Base-by-base conservation (phyloP, 495 filamentous ascomycete genomes). In the Aspergillus indologenus region DNA sequence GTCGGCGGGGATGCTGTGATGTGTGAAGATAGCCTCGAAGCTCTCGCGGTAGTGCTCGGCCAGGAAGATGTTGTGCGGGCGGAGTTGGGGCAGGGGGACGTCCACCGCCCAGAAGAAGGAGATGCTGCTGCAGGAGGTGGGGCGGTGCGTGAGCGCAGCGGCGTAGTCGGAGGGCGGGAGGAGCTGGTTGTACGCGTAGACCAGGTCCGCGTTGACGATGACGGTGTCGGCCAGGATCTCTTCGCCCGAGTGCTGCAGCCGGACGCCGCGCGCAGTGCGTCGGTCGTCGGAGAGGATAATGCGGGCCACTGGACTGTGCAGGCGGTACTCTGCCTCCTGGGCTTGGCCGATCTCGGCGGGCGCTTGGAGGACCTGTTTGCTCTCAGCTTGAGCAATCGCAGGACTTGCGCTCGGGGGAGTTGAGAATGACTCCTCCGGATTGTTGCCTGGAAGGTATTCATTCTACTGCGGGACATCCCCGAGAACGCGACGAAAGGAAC, bases 51-150 rank as follows among this genome's bases (percentile, higher is more conserved):
- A 90, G n/a, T 58, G 84, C 75, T 55, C 87, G 81, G 86, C 85
- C 18, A 90, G 78, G 73, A 90, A 90, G 64, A 90, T 86, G 61
- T 90, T 90, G 67, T 90, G 87, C 88, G 66, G 29, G 74, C 68
- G 21, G 75, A 66, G 56, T 80, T 68, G 22, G 90, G 76, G 19
- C n/a, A n/a, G n/a, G n/a, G n/a, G n/a, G n/a, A n/a, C n/a, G n/a
- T n/a, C n/a, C n/a, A n/a, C n/a, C n/a, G 80, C 77, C 87, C 87
- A 90, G 73, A 88, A 90, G 70, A 89, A 89, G 5, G 85, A 89
- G 45, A 90, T 87, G 43, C 83, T 85, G 65, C 82, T 86, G 71
- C 87, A 90, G 8, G 83, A 86, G 31, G 83, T 76, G 0, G 75
- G 60, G 1, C 79, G 70, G 49, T 74, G 71, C 23, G 73, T 60